Percentiles rank a stretch among this genome's conserved stretches.
Conservation (phyloP, 352 stramenopile genomes). For the Phytophthora megakarya region DNA sequence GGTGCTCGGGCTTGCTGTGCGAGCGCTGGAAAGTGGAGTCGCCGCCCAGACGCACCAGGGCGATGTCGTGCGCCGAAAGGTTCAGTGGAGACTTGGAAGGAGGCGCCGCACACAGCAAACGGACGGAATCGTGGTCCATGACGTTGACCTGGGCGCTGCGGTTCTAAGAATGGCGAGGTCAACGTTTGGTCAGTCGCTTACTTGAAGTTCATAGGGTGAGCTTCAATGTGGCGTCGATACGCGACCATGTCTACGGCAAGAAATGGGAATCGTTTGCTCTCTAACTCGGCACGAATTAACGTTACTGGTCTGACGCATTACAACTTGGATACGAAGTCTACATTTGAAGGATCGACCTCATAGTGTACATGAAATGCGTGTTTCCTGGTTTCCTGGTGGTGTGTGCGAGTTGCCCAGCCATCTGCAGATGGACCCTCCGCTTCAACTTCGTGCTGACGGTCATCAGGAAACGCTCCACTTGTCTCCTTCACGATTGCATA, state of each 20-base stretch:
- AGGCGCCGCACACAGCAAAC: constrained; percentile 23
- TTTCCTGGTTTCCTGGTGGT: neutral
- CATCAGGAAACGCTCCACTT: neutral
- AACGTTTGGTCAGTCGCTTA: constrained; percentile 7
- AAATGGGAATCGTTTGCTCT: too few relatives aligned
- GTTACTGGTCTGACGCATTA: too few relatives aligned
- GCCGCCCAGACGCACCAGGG: constrained; percentile 33
- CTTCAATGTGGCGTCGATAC: constrained; percentile 30
- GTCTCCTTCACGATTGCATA: constrained; percentile 8
- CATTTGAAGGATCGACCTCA: too few relatives aligned
- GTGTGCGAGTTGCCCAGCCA: too few relatives aligned
- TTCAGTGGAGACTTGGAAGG: constrained; percentile 31
- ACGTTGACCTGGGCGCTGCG: neutral
- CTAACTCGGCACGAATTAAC: too few relatives aligned
- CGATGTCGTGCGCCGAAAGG: constrained; percentile 36
- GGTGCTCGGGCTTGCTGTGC: constrained; percentile 60
- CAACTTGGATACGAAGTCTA: too few relatives aligned
- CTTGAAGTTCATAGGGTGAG: constrained; percentile 8
- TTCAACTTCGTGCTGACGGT: constrained; percentile 17
- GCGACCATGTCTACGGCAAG: constrained; percentile 7
- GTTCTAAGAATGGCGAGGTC: constrained; percentile 25
- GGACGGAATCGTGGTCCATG: constrained; percentile 25
- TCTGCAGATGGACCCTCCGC: neutral
- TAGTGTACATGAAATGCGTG: neutral
- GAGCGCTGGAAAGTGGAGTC: constrained; percentile 50